Evolutionary conservation across 352 stramenopile species (phyloP), one percentile per base, ranked within the genome.

Genomic region (Pythium folliculosum): DNA sequence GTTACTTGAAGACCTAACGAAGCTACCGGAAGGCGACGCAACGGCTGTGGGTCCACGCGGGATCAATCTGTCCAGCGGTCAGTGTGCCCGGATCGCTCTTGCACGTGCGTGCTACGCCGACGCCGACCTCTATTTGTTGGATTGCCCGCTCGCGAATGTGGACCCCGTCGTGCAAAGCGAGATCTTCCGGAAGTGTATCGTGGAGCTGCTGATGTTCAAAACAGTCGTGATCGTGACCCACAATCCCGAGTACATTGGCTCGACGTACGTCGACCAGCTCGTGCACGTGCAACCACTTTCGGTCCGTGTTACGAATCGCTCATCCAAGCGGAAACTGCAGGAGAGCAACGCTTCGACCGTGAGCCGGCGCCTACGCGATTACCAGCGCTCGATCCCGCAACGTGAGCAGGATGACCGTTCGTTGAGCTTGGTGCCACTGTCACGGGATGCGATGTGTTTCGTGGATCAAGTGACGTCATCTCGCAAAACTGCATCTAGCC

Each of bases 11-110:
- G 94, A 98, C 68, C 67, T 98, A 21, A 71, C 71, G 16, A 62
- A 86, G n/a, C 70, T 98, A 13, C 81, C 88, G 1, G 61, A 0
- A 5, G 91, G 92, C 12, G 94, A 98, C 72, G 37, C 72, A 58
- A 98, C 91, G 4, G 86, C 97, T 67, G 97, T 98, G 55, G 94
- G 92, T 16, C 92, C 98, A 70, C 94, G 93, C 51, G 95, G 95
- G 2, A 83, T 98, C 14, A 98, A 95, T 57, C 65, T 99, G 1
- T 94, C 72, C 4, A 92, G 94, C 17, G 94, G 94, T 5, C 92
- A 98, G 72, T 94, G 96, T 65, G 76, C 77, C 10, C 67, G 82
- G 9, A 71, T 89, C 7, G 63, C 56, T 23, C 60, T 89, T 2
- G 82, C 82, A 17, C 71, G 82, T 16, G 70, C 79, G 27, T 80